Evolutionary conservation across 768 basidiomycete species (phyloP).

Genomic region (Boletales sp.): DNA sequence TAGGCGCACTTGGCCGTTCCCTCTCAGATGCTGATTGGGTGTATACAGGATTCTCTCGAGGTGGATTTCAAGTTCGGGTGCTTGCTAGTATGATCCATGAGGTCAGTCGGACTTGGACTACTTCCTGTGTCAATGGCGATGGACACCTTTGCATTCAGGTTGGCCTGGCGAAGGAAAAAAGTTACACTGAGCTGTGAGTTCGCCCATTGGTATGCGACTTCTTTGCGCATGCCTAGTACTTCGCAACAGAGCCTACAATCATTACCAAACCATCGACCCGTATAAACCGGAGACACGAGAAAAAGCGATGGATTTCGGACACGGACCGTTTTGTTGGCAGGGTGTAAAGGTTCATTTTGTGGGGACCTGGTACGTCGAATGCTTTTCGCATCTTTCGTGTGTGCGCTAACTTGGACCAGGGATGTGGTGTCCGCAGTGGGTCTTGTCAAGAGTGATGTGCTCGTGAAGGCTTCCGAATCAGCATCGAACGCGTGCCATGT

Average conservation of each 20-base stretch:
- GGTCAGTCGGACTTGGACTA: constrained; percentile 6
- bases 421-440: constrained; percentile 11
- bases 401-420: not conserved
- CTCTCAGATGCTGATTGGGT: not conserved
- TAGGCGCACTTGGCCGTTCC: constrained; percentile 1
- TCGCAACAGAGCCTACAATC: not conserved
- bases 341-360: constrained; percentile 30
- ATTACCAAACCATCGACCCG: constrained; percentile 24
- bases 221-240: not conserved
- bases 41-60: constrained; percentile 38
- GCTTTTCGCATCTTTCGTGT: not conserved
- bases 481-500: constrained; percentile 10
- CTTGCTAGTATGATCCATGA: constrained; percentile 37
- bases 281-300: constrained; percentile 6
- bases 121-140: not conserved
- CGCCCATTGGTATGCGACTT: no score
- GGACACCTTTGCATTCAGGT: not conserved
- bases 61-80: constrained; percentile 38
- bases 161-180: not conserved
- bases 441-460: constrained; percentile 1
- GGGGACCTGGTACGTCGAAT: constrained; percentile 28
- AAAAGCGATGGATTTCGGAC: constrained; percentile 24
- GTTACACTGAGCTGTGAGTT: not conserved
- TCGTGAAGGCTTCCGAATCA: constrained; percentile 2
- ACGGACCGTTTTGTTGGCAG: constrained; percentile 18